Evolutionary conservation across 2,329 filamentous ascomycete genomes (phyloP).

Genomic region (Proliferodiscus dingleyae): DNA sequence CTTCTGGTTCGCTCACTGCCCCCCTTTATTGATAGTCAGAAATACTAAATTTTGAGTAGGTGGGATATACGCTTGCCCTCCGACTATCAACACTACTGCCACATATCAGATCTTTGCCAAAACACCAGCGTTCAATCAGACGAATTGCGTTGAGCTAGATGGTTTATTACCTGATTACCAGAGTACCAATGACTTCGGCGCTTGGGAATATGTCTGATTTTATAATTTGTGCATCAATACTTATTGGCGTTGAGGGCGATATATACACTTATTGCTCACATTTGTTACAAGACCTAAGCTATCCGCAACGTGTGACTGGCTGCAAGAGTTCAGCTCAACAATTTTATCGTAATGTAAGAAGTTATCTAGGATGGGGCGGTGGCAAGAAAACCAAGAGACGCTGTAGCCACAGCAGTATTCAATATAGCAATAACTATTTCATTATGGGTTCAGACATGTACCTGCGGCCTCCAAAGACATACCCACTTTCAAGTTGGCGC

Average conservation of each 20-base stretch:
- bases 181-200: not conserved
- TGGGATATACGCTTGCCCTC: conserved; percentile 29
- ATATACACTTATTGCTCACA: too few relatives aligned
- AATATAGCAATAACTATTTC: too few relatives aligned
- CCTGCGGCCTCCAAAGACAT: too few relatives aligned
- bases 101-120: conserved; percentile 28
- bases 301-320: too few relatives aligned
- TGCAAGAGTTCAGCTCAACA: too few relatives aligned
- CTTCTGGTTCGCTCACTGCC: not conserved
- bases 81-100: conserved; percentile 13
- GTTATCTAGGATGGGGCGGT: too few relatives aligned
- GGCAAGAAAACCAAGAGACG: too few relatives aligned
- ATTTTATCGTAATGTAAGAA: too few relatives aligned
- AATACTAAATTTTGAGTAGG: conserved; percentile 1
- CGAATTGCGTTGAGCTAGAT: conserved; percentile 32
- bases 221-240: not conserved
- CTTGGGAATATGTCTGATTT: conserved; percentile 1
- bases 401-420: too few relatives aligned
- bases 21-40: not conserved
- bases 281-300: too few relatives aligned
- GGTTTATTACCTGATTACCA: conserved; percentile 30
- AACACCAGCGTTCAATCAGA: conserved; percentile 25
- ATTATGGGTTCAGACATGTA: too few relatives aligned
- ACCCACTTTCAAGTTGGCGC: too few relatives aligned
- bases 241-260: not conserved